These are phyloP conservation scores for Drosera capensis DNA, from an alignment of 148 eudicot species.

Conservation along the genomic window DNA sequence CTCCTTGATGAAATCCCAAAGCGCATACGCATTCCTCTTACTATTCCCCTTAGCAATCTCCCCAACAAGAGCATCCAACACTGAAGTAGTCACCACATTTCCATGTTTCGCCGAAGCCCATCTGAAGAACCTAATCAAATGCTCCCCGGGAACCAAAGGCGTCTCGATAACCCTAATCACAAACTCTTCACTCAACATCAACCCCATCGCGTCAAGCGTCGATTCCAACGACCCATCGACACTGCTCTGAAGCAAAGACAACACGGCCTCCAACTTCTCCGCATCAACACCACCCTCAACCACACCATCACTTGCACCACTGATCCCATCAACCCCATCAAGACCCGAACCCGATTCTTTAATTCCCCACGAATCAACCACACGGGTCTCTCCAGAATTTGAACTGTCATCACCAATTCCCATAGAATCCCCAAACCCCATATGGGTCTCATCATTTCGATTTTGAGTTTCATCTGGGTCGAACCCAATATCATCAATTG, in stretches of 20 bases:
- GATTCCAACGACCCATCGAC: slow-evolving; percentile 32
- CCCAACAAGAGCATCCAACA: slow-evolving; percentile 28
- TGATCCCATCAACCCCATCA: too few relatives aligned
- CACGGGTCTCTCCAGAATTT: too few relatives aligned
- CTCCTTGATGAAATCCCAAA: slow-evolving; percentile 71
- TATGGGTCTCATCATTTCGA: too few relatives aligned
- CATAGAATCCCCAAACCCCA: too few relatives aligned
- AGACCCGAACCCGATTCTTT: too few relatives aligned
- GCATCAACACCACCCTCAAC: slow-evolving; percentile 27
- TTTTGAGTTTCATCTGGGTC: too few relatives aligned
- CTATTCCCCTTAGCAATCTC: slow-evolving; percentile 19
- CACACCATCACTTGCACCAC: too few relatives aligned
- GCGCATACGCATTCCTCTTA: slow-evolving; percentile 34
- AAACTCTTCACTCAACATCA: slow-evolving; percentile 40
- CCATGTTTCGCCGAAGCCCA: slow-evolving; percentile 33
- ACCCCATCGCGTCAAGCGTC: slow-evolving; percentile 26
- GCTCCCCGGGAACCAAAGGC: slow-evolving; percentile 35
- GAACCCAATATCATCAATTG: too few relatives aligned
- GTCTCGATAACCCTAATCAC: slow-evolving; percentile 44
- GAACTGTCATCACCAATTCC: too few relatives aligned
- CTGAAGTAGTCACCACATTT: slow-evolving; percentile 14
- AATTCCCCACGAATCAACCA: too few relatives aligned
- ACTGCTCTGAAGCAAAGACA: slow-evolving; percentile 51
- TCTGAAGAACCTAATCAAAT: slow-evolving; percentile 44
- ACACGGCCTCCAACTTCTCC: slow-evolving; percentile 32